Base-by-base conservation (phyloP, 2,329 filamentous ascomycete genomes). In the Trichophyton mentagrophytes region DNA sequence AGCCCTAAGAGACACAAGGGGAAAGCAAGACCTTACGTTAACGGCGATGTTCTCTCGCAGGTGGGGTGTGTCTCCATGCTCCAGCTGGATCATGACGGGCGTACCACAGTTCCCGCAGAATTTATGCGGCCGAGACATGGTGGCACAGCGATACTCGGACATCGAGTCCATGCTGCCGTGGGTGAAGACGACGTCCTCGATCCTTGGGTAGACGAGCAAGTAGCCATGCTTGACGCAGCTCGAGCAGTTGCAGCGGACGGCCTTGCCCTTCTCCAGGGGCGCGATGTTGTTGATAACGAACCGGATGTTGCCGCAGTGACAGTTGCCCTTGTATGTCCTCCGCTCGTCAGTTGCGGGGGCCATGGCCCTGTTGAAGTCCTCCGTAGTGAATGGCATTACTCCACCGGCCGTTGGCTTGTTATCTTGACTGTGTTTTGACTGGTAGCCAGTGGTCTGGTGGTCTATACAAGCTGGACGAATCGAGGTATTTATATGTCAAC, bases 181-280 rank as follows among this genome's bases (percentile, higher is more conserved):
- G 15, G 57, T 59, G 15, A 59, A 47, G 42, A 51, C 46, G 20
- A 59, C 40, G 36, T 59, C 57, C 17, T 46, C 27, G 8, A 46
- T 49, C 27, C 49, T 59, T 17, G 73, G 70, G 66, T 79, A 80
- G 17, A 80, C 55, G 30, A 63, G 53, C 33, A 63, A 27, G 30
- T 65, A 65, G 17, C 64, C 64, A 20, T 64, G 61, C 17, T 59
- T 56, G 17, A 64, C 63, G 61, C 68, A 70, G 38, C 66, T 58
- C 56, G 65, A 67, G 60, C 68, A 70, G 51, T 67, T 67, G 46
- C 68, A 70, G 13, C 49, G 42, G 8, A 65, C 63, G 8, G 66
- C 59, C 42, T 63, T 60, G 27, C 62, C 36, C 17, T 64, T 53
- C n/a, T 66, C 61, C 15, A 68, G 60, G 3, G 63, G 51, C n/a